Percentiles rank a stretch among this genome's conserved stretches.
phyloP scores from a whole-genome alignment of 2,329 filamentous ascomycete genomes.

The Hymenoscyphus occultus region DNA sequence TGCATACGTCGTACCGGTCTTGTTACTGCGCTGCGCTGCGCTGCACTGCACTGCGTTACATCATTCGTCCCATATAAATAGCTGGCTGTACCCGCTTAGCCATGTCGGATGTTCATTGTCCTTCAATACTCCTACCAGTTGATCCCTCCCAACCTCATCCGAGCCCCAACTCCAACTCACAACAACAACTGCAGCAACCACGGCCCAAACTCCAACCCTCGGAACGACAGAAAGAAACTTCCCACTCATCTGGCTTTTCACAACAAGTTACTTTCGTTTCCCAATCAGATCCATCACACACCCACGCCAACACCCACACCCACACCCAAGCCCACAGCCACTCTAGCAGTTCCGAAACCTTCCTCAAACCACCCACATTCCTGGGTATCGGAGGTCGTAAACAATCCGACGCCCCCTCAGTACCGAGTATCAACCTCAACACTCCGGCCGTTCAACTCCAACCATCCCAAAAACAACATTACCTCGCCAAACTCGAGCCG shows the following conservation, averaged over 20 bases:
- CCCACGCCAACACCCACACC: background rate
- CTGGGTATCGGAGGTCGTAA: background rate
- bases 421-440: background rate
- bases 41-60: too few species aligned
- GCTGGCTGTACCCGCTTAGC: too few species aligned
- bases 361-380: constrained; percentile 1
- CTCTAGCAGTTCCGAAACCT: background rate
- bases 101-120: too few species aligned
- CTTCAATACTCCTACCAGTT: too few species aligned
- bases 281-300: background rate
- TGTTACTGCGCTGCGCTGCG: too few species aligned
- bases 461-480: background rate
- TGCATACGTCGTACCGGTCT: too few species aligned
- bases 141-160: too few species aligned
- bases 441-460: background rate
- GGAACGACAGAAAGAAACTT: background rate
- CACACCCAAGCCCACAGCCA: background rate
- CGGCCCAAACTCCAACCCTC: background rate
- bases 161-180: too few species aligned
- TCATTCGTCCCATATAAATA: too few species aligned
- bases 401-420: background rate
- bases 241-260: background rate
- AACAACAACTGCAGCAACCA: background rate
- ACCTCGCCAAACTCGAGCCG: background rate
- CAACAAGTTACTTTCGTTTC: background rate